Conservation (phyloP, 352 stramenopile species). For the Globisporangium rhizosaccharum region DNA sequence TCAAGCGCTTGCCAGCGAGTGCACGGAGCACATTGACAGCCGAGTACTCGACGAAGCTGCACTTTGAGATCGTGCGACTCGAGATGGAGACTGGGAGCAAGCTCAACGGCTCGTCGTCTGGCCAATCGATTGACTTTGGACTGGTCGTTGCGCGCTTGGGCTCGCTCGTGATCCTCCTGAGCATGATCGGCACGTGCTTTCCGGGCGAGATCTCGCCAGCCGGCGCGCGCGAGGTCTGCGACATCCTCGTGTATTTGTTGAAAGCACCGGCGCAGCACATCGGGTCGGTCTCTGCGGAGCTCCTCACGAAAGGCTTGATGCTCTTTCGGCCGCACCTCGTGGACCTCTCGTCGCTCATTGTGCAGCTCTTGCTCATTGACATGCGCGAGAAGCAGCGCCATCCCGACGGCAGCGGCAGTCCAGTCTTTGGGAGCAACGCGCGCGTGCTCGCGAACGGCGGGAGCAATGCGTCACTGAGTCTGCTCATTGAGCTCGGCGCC, state of each 20-base stretch:
- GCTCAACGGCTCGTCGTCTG: slow-evolving; percentile 21
- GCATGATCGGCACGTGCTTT: slow-evolving; percentile 85
- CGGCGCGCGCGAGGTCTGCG: slow-evolving; percentile 71
- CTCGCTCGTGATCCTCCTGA: slow-evolving; percentile 72
- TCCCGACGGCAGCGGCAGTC: slow-evolving; percentile 22
- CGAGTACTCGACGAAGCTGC: slow-evolving; percentile 75
- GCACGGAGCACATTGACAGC: slow-evolving; percentile 46
- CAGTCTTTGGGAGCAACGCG: slow-evolving; percentile 37
- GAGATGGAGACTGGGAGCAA: slow-evolving; percentile 54
- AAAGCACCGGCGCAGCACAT: slow-evolving; percentile 48
- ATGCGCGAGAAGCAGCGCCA: slow-evolving; percentile 67
- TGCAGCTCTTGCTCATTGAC: slow-evolving; percentile 66
- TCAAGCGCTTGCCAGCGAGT: slow-evolving; percentile 53
- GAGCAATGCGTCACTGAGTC: slow-evolving; percentile 66
- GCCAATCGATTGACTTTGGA: slow-evolving; percentile 16
- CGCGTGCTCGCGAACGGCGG: slow-evolving; percentile 42
- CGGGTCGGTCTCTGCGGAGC: slow-evolving; percentile 62
- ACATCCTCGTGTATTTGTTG: slow-evolving; percentile 66
- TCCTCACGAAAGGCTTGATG: slow-evolving; percentile 80
- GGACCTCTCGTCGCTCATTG: slow-evolving; percentile 70
- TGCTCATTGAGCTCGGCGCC: slow-evolving; percentile 73
- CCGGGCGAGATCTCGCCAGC: slow-evolving; percentile 75
- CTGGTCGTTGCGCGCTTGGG: slow-evolving; percentile 59
- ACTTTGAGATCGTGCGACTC: slow-evolving; percentile 72
- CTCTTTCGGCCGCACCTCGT: slow-evolving; percentile 79